Percentiles rank a stretch among this genome's conserved stretches.
Conservation (phyloP, 371 early-diverging fungal genomes). For the Rhizopus microsporus region DNA sequence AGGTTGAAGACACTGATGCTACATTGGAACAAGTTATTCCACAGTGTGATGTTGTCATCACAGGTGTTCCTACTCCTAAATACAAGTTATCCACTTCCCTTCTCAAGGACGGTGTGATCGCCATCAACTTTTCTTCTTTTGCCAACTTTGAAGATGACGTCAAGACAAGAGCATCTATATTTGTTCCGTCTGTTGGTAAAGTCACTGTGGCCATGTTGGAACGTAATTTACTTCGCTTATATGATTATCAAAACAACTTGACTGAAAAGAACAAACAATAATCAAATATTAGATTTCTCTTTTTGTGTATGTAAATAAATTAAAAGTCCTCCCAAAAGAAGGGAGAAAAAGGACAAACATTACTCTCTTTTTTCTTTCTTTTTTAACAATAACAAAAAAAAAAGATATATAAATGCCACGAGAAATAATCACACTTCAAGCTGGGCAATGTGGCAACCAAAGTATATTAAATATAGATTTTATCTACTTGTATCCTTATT, state of each 20-base stretch:
- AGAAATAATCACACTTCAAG: conserved; percentile 94
- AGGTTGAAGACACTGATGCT: conserved; percentile 70
- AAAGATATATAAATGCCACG: conserved; percentile 59
- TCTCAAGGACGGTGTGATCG: conserved; percentile 93
- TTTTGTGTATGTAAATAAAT: neutral
- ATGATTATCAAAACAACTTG: conserved; percentile 63
- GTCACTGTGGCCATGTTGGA: conserved; percentile 97
- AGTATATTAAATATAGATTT: conserved; percentile 46
- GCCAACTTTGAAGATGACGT: conserved; percentile 91
- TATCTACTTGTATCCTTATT: neutral
- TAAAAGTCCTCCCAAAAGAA: neutral
- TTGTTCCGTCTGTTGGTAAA: conserved; percentile 95
- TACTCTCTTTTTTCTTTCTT: neutral
- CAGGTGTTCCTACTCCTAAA: conserved; percentile 88
- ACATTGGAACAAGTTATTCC: conserved; percentile 81
- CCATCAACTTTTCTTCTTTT: conserved; percentile 92
- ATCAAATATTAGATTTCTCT: neutral
- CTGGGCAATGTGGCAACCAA: conserved; percentile 98
- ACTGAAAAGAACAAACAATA: conserved; percentile 19
- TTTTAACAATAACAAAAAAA: neutral
- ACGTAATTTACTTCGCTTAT: conserved; percentile 87
- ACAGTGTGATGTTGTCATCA: conserved; percentile 92
- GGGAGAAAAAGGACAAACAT: no score
- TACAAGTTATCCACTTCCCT: conserved; percentile 85
- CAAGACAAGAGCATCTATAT: conserved; percentile 87